Conservation (phyloP, 495 filamentous ascomycete genomes). For the Rhypophila decipiens region DNA sequence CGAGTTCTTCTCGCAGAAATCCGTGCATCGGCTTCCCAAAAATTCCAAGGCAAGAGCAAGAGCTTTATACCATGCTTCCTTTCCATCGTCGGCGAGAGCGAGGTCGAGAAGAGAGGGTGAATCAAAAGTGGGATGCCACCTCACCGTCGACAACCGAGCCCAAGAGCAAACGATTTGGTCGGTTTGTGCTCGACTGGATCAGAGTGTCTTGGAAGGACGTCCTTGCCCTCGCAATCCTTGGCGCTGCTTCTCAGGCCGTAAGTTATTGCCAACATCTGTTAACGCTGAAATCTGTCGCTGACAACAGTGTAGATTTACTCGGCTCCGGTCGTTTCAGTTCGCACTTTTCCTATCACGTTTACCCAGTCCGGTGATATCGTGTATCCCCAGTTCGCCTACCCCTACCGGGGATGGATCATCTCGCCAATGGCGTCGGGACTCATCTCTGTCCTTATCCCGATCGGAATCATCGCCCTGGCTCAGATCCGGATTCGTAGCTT, state of each 20-base stretch:
- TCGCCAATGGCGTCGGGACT: constrained; percentile 54
- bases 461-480: constrained; percentile 48
- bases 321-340: constrained; percentile 47
- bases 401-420: constrained; percentile 54
- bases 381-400: constrained; percentile 56
- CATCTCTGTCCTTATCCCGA: constrained; percentile 48
- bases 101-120: neutral
- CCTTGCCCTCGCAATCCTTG: constrained; percentile 50
- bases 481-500: constrained; percentile 58
- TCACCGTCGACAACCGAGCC: neutral
- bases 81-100: neutral
- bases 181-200: constrained; percentile 37
- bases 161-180: neutral
- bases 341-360: constrained; percentile 54
- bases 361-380: constrained; percentile 50
- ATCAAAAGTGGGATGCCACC: neutral
- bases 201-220: constrained; percentile 53
- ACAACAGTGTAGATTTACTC: constrained; percentile 41
- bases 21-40: no score
- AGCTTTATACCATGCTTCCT: no score
- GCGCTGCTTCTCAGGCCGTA: constrained; percentile 53
- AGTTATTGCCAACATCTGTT: constrained; percentile 17
- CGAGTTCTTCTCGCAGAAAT: no score
- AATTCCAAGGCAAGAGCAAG: no score
- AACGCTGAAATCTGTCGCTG: neutral